Conservation (phyloP, 306 rosid species). For the Senna siamea region DNA sequence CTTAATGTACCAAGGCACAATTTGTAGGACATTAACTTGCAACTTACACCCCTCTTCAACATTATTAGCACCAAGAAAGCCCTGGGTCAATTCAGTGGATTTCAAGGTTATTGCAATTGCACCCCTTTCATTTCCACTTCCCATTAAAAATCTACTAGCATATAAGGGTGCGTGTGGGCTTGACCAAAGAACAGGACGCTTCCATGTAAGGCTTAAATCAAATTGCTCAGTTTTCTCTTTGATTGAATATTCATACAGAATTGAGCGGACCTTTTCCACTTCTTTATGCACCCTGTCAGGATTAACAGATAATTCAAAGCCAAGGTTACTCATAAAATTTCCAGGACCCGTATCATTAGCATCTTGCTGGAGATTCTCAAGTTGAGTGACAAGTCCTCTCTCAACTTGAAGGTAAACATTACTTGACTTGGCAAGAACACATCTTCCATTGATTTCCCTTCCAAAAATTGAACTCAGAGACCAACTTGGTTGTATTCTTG, state of each 20-base stretch:
- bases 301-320: constrained; percentile 71
- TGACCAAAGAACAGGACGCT: constrained; percentile 76
- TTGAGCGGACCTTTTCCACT: constrained; percentile 52
- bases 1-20: constrained; percentile 97
- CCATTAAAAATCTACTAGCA: constrained; percentile 84
- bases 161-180: constrained; percentile 75
- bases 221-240: constrained; percentile 59
- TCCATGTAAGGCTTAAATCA: constrained; percentile 87
- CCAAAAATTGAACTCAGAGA: constrained; percentile 87
- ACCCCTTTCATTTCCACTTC: constrained; percentile 96
- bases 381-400: constrained; percentile 57
- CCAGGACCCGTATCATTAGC: constrained; percentile 44
- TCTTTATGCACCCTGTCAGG: constrained; percentile 71
- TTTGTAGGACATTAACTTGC: constrained; percentile 83
- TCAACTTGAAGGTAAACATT: constrained; percentile 79
- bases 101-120: constrained; percentile 84
- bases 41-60: constrained; percentile 63
- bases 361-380: constrained; percentile 58
- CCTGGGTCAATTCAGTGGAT: constrained; percentile 61
- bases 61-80: constrained; percentile 38
- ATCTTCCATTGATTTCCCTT: constrained; percentile 68
- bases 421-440: constrained; percentile 81
- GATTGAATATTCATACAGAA: constrained; percentile 68
- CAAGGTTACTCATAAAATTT: constrained; percentile 53
- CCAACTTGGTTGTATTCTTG: constrained; percentile 83